These are phyloP conservation scores for Candida nemodendra DNA, from an alignment of 805 yeast species.

Conservation along the genomic window DNA sequence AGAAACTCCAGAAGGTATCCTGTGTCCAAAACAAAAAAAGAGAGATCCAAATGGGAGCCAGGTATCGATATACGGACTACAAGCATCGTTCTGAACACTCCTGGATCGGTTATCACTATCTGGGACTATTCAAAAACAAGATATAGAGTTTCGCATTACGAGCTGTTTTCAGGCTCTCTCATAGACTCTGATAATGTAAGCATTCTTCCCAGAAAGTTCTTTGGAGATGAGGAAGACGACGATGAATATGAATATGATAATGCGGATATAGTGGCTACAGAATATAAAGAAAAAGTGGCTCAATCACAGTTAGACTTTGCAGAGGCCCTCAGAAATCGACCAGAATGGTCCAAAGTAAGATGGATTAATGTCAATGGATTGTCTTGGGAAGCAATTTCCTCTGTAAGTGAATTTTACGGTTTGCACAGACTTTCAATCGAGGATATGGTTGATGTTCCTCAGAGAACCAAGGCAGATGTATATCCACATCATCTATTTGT, in stretches of 20 bases:
- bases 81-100: conserved; percentile 46
- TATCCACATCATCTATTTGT: conserved; percentile 52
- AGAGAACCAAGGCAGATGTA: conserved; percentile 56
- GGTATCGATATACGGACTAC: conserved; percentile 55
- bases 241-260: conserved; percentile 10
- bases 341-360: conserved; percentile 49
- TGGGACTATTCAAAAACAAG: conserved; percentile 48
- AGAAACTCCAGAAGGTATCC: conserved; percentile 30
- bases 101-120: conserved; percentile 53
- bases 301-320: conserved; percentile 31
- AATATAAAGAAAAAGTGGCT: conserved; percentile 17
- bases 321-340: conserved; percentile 34
- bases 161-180: conserved; percentile 33
- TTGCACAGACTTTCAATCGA: conserved; percentile 58
- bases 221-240: conserved; percentile 9
- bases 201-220: conserved; percentile 9
- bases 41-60: conserved; percentile 56
- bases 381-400: conserved; percentile 58
- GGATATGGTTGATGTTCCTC: conserved; percentile 63
- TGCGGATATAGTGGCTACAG: conserved; percentile 5
- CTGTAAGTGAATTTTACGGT: conserved; percentile 42
- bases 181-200: conserved; percentile 17
- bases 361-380: conserved; percentile 61
- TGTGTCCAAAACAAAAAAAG: conserved; percentile 39
- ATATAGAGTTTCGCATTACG: conserved; percentile 44